Evolutionary conservation across 768 basidiomycete species (phyloP), one percentile per base, ranked within the genome.

Genomic region (Melanogaster broomeanus): DNA sequence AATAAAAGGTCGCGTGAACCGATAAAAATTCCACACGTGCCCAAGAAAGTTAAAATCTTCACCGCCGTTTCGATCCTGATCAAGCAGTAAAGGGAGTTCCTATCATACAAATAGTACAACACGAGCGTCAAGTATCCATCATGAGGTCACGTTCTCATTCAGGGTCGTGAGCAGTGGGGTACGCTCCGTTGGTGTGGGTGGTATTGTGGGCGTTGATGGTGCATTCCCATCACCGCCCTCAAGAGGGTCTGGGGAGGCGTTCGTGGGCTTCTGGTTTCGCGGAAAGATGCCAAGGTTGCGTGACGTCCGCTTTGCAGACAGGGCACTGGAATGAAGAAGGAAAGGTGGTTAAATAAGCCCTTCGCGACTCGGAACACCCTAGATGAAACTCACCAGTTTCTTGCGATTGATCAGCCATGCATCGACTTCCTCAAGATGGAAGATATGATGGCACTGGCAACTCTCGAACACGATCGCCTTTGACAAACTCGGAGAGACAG

Each of bases 371-470:
- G 2, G 28, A 28, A 30, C 18, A 45, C 37, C 53, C 25, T 33
- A 46, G 48, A 44, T 24, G 34, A 51, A 13, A 77, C 88, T 63
- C 63, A 95, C 94, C 69, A 96, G 71, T 75, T 97, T 97, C 77
- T 94, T 92, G 68, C 91, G 83, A 54, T 88, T 84, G 49, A 95
- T 87, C 53, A 98, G 72, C 96, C 96, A 98, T 57, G 87, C 80
- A 66, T 94, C 93, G 34, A 97, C 83, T 67, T 98, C 96, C 31
- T 86, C 79, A 40, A 91, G 80, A 70, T 98, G 96, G 72, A 97
- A 98, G 48, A 98, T 85, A 66, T 98, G 96, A 42, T 90, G 88
- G 63, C 96, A 98, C 2, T n/a, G 96, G 96, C 35, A 98, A 66
- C 45, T 95, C 90, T 59, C 95, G 83, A 38, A 98, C 91, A 60